phyloP scores from a whole-genome alignment of 2,329 filamentous ascomycete genomes.

The Zasmidium angulare region DNA sequence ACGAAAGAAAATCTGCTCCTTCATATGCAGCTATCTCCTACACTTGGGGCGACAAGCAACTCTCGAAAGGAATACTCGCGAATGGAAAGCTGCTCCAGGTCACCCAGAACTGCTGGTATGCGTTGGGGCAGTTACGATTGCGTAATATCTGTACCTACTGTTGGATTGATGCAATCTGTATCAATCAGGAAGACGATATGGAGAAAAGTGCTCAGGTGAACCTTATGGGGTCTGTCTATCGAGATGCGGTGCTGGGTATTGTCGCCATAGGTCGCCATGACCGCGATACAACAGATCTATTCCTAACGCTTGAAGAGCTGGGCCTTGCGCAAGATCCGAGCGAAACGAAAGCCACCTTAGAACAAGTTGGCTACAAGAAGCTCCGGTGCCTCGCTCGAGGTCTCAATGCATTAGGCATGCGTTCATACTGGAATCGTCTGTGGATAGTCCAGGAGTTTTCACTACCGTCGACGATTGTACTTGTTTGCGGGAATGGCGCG shows the following conservation, averaged over 20 bases:
- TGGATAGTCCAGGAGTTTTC: neutral
- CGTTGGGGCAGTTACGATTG: neutral
- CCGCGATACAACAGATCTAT: neutral
- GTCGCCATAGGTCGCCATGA: neutral
- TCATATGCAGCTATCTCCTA: slow-evolving; percentile 1
- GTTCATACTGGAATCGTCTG: neutral
- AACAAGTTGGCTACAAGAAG: neutral
- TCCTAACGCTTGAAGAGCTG: neutral
- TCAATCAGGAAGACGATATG: slow-evolving; percentile 4
- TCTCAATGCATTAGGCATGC: neutral
- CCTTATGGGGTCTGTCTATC: slow-evolving; percentile 4
- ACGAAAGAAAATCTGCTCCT: neutral
- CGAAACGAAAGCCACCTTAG: neutral
- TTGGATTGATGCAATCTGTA: slow-evolving; percentile 11
- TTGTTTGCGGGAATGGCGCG: neutral
- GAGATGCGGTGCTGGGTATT: neutral
- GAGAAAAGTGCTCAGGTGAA: slow-evolving; percentile 7
- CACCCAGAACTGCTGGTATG: slow-evolving; percentile 2
- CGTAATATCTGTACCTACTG: neutral
- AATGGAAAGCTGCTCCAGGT: neutral
- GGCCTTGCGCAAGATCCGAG: neutral
- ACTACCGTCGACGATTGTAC: neutral
- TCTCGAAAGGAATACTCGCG: neutral
- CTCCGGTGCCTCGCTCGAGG: neutral
- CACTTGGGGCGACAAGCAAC: neutral